These are phyloP conservation scores for Oryza meyeriana DNA, from an alignment of 176 grass and related monocot genomes.

Conservation along the genomic window DNA sequence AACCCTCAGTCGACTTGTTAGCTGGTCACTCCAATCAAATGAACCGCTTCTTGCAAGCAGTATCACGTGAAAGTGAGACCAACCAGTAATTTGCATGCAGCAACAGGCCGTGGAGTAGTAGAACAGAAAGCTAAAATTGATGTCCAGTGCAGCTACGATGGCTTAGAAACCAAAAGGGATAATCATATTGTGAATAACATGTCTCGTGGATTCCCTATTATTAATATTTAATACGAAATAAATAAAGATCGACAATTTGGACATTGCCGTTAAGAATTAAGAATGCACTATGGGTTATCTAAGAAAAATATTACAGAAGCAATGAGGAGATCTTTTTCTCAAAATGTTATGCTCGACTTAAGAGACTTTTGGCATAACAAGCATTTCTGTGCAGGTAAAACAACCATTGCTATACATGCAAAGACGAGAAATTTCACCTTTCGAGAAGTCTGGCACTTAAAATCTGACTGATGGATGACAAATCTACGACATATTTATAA, in stretches of 20 bases:
- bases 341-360: background rate
- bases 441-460: constrained; percentile 87
- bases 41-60: no score
- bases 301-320: background rate
- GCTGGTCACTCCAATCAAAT: no score
- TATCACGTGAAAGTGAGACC: no score
- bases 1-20: no score
- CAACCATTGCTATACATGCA: constrained; percentile 5
- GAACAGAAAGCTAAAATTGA: no score
- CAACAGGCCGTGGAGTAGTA: no score
- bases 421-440: constrained; percentile 51
- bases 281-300: background rate
- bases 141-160: no score
- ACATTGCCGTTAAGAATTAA: background rate
- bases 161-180: no score
- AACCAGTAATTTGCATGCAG: no score
- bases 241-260: constrained; percentile 1
- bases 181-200: no score
- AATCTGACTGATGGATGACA: constrained; percentile 71
- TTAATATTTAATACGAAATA: constrained; percentile 31
- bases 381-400: background rate
- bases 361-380: background rate
- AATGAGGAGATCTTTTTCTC: background rate
- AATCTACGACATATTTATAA: constrained; percentile 64
- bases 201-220: no score